Percentiles rank a stretch among this genome's conserved stretches.
Evolutionary conservation across 1,284 basidiomycete species (phyloP).

Genomic region (Pholiota adiposa): DNA sequence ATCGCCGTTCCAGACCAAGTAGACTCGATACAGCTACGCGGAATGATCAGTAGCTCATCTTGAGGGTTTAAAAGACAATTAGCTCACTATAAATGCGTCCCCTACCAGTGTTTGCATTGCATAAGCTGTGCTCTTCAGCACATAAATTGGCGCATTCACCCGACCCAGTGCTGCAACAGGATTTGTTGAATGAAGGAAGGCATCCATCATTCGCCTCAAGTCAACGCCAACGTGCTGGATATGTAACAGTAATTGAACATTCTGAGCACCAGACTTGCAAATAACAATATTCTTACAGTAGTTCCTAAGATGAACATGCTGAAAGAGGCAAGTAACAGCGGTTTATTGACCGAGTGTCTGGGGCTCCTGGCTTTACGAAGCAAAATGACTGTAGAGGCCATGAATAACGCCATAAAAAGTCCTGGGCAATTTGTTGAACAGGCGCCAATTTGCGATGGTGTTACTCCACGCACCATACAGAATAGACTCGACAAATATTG

Average conservation of each 20-base stretch:
- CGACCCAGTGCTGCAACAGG: not conserved
- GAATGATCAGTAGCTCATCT: not conserved
- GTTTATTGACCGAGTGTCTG: constrained; percentile 1
- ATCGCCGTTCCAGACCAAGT: constrained; percentile 13
- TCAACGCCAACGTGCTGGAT: constrained; percentile 11
- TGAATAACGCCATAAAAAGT: constrained; percentile 5
- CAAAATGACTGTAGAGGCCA: constrained; percentile 7
- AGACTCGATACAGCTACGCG: constrained; percentile 10
- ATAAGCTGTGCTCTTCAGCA: constrained; percentile 11
- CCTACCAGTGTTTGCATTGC: constrained; percentile 12
- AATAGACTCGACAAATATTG: constrained; percentile 13
- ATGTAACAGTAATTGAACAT: too few species aligned
- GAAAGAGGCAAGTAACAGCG: constrained; percentile 5
- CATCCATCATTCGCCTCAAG: constrained; percentile 8
- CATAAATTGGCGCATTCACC: constrained; percentile 9
- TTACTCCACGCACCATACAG: constrained; percentile 4
- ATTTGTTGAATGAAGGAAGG: constrained; percentile 6
- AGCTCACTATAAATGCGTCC: constrained; percentile 14
- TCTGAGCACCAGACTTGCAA: too few species aligned
- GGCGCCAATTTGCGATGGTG: not conserved
- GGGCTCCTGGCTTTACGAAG: not conserved
- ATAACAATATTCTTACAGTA: not conserved
- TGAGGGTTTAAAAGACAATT: not conserved
- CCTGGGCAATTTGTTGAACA: not conserved
- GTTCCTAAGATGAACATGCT: constrained; percentile 12